A percentile compares a stretch with the other conserved stretches of the same genome.
Conservation (phyloP, 345 rosid genomes). For the Salix brachista region DNA sequence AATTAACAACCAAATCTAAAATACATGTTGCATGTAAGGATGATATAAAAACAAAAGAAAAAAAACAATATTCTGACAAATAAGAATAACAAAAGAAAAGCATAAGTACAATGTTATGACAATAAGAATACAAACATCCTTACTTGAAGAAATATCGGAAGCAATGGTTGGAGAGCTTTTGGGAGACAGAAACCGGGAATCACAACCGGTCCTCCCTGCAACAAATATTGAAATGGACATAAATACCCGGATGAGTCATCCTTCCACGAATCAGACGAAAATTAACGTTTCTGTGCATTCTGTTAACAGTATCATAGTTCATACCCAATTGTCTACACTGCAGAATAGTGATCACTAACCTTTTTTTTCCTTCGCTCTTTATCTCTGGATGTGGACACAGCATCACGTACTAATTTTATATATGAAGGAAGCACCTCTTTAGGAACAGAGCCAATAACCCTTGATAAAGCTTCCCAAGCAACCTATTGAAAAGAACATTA, state of each 20-base stretch:
- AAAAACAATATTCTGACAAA: neutral
- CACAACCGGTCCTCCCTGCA: slow-evolving; percentile 86
- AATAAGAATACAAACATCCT: slow-evolving; percentile 12
- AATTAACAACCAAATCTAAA: too few relatives aligned
- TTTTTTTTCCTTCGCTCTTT: slow-evolving; percentile 86
- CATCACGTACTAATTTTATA: slow-evolving; percentile 85
- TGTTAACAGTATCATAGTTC: neutral
- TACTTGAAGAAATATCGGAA: slow-evolving; percentile 93
- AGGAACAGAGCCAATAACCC: slow-evolving; percentile 87
- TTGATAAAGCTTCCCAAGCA: slow-evolving; percentile 92
- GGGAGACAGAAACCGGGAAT: slow-evolving; percentile 92
- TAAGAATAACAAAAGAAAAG: neutral
- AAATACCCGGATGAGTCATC: neutral
- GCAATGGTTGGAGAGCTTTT: slow-evolving; percentile 91
- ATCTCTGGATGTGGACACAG: slow-evolving; percentile 89
- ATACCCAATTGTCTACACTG: slow-evolving; percentile 1
- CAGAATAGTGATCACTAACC: slow-evolving; percentile 37
- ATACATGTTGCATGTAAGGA: too few relatives aligned
- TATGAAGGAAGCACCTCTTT: slow-evolving; percentile 88
- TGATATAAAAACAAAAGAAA: neutral
- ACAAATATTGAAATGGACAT: neutral
- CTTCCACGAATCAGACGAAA: neutral
- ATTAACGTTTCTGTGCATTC: neutral
- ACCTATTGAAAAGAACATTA: slow-evolving; percentile 42
- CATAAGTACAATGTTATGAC: neutral